Base-by-base conservation (phyloP, 2,329 filamentous ascomycete genomes). In the Aspergillus sojae region DNA sequence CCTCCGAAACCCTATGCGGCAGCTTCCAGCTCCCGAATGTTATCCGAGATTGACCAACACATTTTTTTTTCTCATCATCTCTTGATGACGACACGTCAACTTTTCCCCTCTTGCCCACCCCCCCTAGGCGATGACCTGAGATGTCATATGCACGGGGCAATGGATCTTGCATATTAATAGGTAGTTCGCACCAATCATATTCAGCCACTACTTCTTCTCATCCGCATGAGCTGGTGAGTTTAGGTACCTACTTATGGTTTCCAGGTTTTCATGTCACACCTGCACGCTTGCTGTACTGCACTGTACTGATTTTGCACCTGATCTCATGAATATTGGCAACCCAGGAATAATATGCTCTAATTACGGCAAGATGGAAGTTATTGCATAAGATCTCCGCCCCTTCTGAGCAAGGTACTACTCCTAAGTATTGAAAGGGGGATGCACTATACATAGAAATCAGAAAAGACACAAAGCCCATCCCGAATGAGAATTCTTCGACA, bases 101-200 rank as follows among this genome's bases (percentile, higher is more conserved):
- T 55, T 62, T 60, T 46, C 45, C 52, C 39, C 58, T 54, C 58
- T 41, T 50, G 46, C 54, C 61, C 26, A 28, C 26, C 5, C 57
- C 61, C 63, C 62, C 66, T 61, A 63, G 60, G 61, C 58, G 62
- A 62, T 52, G 57, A 68, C 61, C 52, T 71, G 66, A 73, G 72
- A 76, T 73, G 70, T 76, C 72, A 75, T 76, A 75, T 75, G 74
- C 72, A 73, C 59, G 63, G 64, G 64, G 57, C 61, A 63, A 65
- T 61, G 65, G 61, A 68, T 70, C 69, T 69, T 65, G 65, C 67
- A 67, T 66, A 57, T 48, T 58, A 57, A 67, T 66, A 60, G 58
- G 30, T 26, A 26, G 23, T 26, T 57, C 54, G 45, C 61, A 46
- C 66, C 66, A 70, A 68, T 70, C 59, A 65, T 53, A 10, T 34